Evolutionary conservation across 129 eudicot genomes (phyloP).

Genomic region (Saposhnikovia divaricata): DNA sequence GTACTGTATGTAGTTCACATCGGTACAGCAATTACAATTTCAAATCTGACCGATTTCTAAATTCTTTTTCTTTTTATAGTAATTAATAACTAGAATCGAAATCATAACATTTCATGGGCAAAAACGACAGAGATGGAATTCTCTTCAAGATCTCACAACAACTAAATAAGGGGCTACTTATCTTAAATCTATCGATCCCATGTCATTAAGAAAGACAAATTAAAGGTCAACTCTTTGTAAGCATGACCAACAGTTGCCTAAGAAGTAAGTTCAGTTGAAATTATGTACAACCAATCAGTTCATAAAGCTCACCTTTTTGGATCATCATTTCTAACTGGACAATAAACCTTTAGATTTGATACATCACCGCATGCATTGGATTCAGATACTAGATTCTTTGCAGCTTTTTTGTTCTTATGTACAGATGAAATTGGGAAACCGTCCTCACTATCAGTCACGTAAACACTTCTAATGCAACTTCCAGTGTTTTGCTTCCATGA

Average conservation of each 20-base stretch:
- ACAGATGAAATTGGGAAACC: slow-evolving; percentile 34
- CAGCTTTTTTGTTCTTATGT: slow-evolving; percentile 25
- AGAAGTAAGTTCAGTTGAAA: background rate
- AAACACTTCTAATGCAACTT: slow-evolving; percentile 7
- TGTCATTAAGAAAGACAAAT: background rate
- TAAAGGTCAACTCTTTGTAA: background rate
- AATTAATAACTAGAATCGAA: no score
- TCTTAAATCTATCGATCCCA: background rate
- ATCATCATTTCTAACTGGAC: slow-evolving; percentile 13
- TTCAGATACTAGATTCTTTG: background rate
- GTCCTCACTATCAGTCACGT: slow-evolving; percentile 58
- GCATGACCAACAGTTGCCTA: background rate
- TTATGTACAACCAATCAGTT: background rate
- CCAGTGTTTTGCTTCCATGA: slow-evolving; percentile 12
- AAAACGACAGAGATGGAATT: no score
- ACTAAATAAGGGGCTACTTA: background rate
- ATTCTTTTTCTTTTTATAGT: no score
- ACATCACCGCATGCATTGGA: background rate
- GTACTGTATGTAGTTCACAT: background rate
- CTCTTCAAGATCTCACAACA: no score
- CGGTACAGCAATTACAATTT: no score
- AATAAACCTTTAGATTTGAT: slow-evolving; percentile 20
- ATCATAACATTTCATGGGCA: background rate
- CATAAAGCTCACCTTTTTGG: slow-evolving; percentile 30
- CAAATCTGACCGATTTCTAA: background rate